Evolutionary conservation across 345 rosid species (phyloP), one percentile per base, ranked within the genome.

Genomic region (Hevea brasiliensis): DNA sequence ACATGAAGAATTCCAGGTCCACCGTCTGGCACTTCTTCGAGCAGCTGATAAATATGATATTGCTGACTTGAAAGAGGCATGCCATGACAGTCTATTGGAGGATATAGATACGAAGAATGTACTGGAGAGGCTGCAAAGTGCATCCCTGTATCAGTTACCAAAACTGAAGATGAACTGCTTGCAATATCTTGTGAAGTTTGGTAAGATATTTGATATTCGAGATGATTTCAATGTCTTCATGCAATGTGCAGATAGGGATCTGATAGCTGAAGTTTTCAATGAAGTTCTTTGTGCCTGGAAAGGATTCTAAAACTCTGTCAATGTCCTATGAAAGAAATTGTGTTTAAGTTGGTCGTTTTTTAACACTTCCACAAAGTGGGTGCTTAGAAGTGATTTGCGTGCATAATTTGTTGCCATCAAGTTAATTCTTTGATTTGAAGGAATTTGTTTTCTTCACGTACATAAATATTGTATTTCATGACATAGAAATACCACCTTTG

Each of bases 11-110:
- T 94, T 94, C 72, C 86, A 89, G 4, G 73, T 73, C 61, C 96
- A 92, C 81, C 86, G 99, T 18, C 76, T 90, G 66, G 83, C 90
- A 2, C 96, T 92, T 48, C 89, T 94, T 60, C 80, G 77, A 14
- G 98, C 97, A 48, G 95, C 98, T 24, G 98, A 94, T 77, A 94
- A 92, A 72, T 94, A 94, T 40, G 92, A 92, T 40, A 80, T 94
- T 7, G 67, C 80, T 2, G 97, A 94, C 83, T 55, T 94, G 72
- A 94, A 89, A 82, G 95, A 94, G 64, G 96, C 89, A 0, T 94
- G 98, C 74, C 97, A 94, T 50, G 82, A 84, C 63, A 92, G 97
- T 68, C 98, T 92, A 40, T 26, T 92, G 35, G 97, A 94, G 23
- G 98, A 94, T 70, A 92, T 94, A 55, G 91, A 94, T 65, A 63